phyloP scores from a whole-genome alignment of 179 eudicot genomes.

The Nepenthes alata region DNA sequence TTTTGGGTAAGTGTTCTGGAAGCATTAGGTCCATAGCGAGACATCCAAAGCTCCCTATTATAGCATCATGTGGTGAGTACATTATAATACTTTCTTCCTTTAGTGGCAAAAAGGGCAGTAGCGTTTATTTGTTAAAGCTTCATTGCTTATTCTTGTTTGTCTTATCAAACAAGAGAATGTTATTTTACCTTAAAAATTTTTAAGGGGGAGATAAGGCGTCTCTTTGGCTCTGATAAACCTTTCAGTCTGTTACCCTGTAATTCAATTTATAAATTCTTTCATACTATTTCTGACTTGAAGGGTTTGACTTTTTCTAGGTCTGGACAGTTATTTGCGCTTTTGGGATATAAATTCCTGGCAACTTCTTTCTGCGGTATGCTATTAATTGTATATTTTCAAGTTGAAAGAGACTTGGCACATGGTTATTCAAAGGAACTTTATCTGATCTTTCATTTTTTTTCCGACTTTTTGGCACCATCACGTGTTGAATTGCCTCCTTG shows the following conservation, averaged over 20 bases:
- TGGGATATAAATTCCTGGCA: slow-evolving; percentile 86
- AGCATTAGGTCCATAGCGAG: slow-evolving; percentile 83
- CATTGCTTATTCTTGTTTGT: too few species aligned
- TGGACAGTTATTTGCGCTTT: slow-evolving; percentile 86
- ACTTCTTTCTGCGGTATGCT: slow-evolving; percentile 83
- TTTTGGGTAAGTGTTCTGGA: slow-evolving; percentile 87
- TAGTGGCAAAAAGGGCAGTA: background rate
- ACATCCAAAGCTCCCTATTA: slow-evolving; percentile 70
- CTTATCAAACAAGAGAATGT: too few species aligned
- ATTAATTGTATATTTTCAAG: background rate
- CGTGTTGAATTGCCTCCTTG: too few species aligned
- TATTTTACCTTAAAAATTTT: background rate
- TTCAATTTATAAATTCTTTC: background rate
- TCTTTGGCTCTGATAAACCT: background rate
- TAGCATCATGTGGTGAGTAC: slow-evolving; percentile 90
- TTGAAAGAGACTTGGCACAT: background rate
- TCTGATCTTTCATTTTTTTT: background rate
- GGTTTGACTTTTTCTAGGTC: slow-evolving; percentile 28
- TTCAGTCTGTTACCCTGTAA: background rate
- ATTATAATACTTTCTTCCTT: background rate
- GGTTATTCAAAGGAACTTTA: background rate
- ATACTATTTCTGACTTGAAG: background rate
- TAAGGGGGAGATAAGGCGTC: background rate
- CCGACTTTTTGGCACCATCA: too few species aligned
- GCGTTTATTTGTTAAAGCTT: too few species aligned